Evolutionary conservation across 2,329 filamentous ascomycete genomes (phyloP).

Genomic region (Diaporthe citriasiana): DNA sequence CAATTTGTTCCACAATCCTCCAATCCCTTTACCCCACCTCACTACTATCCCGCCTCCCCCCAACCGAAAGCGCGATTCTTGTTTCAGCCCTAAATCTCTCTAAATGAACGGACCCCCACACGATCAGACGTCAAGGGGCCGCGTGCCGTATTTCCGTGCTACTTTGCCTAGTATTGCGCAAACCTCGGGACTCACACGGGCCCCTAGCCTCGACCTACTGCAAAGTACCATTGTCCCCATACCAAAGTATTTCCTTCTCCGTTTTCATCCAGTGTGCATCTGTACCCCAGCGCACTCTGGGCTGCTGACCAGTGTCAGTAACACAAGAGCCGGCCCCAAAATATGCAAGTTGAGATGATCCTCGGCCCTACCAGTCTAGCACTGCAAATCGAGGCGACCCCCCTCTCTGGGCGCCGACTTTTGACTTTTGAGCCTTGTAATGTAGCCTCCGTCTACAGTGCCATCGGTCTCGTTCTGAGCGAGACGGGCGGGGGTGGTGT

Average conservation of each 20-base stretch:
- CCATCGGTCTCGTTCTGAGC: background rate
- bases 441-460: slow-evolving; percentile 28
- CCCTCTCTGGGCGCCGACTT: background rate
- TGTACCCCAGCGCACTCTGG: background rate
- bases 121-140: slow-evolving; percentile 29
- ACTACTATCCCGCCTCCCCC: background rate
- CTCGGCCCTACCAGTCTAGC: slow-evolving; percentile 15
- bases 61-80: background rate
- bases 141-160: slow-evolving; percentile 28
- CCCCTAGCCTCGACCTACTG: slow-evolving; percentile 2
- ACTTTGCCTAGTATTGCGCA: slow-evolving; percentile 5
- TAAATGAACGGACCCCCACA: slow-evolving; percentile 25
- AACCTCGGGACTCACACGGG: background rate
- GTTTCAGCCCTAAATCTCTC: slow-evolving; percentile 37
- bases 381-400: slow-evolving; percentile 6
- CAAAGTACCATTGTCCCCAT: background rate
- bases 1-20: slow-evolving; percentile 2
- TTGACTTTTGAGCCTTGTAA: slow-evolving; percentile 2
- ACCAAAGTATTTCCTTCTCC: background rate
- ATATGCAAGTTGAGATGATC: background rate
- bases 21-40: slow-evolving; percentile 16
- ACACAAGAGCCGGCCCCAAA: slow-evolving; percentile 1
- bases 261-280: background rate
- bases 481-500: slow-evolving; percentile 4
- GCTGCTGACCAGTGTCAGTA: background rate